Evolutionary conservation across 805 yeast genomes (phyloP).

Genomic region (Barnettozyma wickerhamii): DNA sequence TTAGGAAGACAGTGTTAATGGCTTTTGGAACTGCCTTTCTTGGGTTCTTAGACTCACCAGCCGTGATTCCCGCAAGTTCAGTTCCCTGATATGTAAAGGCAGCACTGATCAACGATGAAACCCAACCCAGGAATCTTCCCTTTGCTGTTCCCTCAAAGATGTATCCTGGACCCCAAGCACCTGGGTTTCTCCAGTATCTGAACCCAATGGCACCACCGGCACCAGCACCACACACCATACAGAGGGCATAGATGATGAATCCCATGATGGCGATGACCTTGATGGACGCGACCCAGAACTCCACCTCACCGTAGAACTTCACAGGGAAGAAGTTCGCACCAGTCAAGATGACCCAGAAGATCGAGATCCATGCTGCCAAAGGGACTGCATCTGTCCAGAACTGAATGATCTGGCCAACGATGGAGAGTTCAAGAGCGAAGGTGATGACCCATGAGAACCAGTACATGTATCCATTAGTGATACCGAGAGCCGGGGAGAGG

Average conservation of each 20-base stretch:
- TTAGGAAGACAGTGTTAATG: conserved; percentile 9
- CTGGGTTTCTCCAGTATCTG: conserved; percentile 12
- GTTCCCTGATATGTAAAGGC: conserved; percentile 11
- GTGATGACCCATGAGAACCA: conserved; percentile 12
- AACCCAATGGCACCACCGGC: conserved; percentile 9
- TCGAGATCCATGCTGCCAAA: conserved; percentile 6
- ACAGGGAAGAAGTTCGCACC: conserved; percentile 8
- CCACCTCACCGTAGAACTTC: conserved; percentile 9
- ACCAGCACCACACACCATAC: conserved; percentile 12
- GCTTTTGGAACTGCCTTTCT: conserved; percentile 12
- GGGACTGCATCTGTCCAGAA: conserved; percentile 10
- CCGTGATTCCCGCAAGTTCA: conserved; percentile 10
- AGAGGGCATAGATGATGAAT: conserved; percentile 6
- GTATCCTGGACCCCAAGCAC: conserved; percentile 11
- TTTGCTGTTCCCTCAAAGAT: conserved; percentile 5
- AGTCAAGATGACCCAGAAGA: conserved; percentile 7
- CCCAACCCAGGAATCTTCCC: conserved; percentile 9
- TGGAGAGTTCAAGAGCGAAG: conserved; percentile 7
- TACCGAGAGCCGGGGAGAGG: conserved; percentile 7
- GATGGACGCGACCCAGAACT: conserved; percentile 9
- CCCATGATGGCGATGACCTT: conserved; percentile 10
- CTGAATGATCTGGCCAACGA: conserved; percentile 7
- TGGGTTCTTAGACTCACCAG: conserved; percentile 10
- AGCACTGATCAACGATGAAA: conserved; percentile 7
- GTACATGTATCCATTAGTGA: conserved; percentile 9